Base-by-base conservation (phyloP, 495 filamentous ascomycete species). In the Corynascus novoguineensis region DNA sequence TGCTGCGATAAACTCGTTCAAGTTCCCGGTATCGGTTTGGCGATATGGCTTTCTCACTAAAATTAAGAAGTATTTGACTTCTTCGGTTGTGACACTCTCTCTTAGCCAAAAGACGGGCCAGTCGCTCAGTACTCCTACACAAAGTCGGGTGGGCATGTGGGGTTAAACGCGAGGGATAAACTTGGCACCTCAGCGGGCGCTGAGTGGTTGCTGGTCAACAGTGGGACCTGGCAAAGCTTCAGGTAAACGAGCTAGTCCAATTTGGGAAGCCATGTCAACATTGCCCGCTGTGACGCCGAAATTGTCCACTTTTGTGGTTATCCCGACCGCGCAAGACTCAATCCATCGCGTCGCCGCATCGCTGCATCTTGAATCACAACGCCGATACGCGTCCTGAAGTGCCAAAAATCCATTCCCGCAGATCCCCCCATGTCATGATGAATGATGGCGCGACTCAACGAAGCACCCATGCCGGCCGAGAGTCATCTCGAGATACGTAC, bases 381-480 rank as follows among this genome's bases (percentile, higher is more conserved):
- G 10, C 1, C 22, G 14, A n/a, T 12, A 9, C 34, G 22, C 7
- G 5, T 22, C 28, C 37, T 8, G 37, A 21, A 9, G 3, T 46
- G 24, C 14, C 19, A 22, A 24, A 22, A 11, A 52, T 11, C 27
- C 17, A 45, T 44, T 38, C 29, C 19, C 46, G n/a, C n/a, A 1
- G 3, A 7, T 21, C 29, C 6, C 6, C 48, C 22, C 46, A 25
- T 17, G 45, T 54, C 42, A 60, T 49, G 47, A 71, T 73, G 71
- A 63, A 67, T 65, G 58, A 96, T 97, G 92, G 92, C 92, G 69
- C 82, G 92, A 69, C 80, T 97, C 66, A 97, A 97, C 76, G 93
- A 97, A 71, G 79, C 81, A 63, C 76, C 79, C 48, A 76, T 83
- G 67, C 76, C 83, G 28, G 66, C 77, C 53, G 92, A 96, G 70